phyloP scores from a whole-genome alignment of 2,329 filamentous ascomycete genomes.

The Phialocephala sp. region DNA sequence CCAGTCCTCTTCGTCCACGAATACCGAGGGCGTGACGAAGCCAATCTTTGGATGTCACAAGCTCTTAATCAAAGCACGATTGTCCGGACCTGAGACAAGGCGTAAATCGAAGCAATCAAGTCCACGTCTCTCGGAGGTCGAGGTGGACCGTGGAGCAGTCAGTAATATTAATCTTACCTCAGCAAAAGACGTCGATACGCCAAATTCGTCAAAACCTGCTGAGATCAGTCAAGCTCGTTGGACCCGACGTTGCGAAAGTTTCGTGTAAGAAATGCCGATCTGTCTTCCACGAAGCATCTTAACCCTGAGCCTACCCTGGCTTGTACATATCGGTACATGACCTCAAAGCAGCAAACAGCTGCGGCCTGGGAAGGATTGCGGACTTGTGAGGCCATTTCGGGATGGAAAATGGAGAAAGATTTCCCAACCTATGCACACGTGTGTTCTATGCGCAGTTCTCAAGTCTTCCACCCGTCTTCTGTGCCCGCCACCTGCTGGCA shows the following conservation, averaged over 20 bases:
- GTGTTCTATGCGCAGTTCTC: constrained; percentile 19
- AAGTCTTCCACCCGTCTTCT: constrained; percentile 31
- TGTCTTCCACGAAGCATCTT: constrained; percentile 17
- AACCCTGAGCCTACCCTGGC: constrained; percentile 28
- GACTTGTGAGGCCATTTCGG: constrained; percentile 19
- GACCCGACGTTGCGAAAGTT: constrained; percentile 13
- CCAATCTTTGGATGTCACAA: constrained; percentile 28
- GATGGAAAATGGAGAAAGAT: constrained; percentile 21
- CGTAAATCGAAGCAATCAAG: constrained; percentile 26
- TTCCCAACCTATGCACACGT: constrained; percentile 21
- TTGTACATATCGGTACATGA: constrained; percentile 32
- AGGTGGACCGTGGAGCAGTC: neutral
- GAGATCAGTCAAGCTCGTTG: constrained; percentile 10
- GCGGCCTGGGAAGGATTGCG: constrained; percentile 20
- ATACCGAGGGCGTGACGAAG: constrained; percentile 22
- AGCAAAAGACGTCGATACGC: constrained; percentile 14
- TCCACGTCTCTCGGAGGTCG: constrained; percentile 16
- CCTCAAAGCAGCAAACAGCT: constrained; percentile 32
- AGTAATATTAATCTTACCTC: constrained; percentile 15
- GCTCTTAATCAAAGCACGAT: constrained; percentile 20
- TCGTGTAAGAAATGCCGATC: constrained; percentile 26
- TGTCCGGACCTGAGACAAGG: constrained; percentile 26
- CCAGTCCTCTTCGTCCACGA: constrained; percentile 39
- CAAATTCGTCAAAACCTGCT: constrained; percentile 14
- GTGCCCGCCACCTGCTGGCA: constrained; percentile 26